These are phyloP conservation scores for Cryptococcus neoformans DNA, from an alignment of 1,284 basidiomycete species.

Conservation along the genomic window DNA sequence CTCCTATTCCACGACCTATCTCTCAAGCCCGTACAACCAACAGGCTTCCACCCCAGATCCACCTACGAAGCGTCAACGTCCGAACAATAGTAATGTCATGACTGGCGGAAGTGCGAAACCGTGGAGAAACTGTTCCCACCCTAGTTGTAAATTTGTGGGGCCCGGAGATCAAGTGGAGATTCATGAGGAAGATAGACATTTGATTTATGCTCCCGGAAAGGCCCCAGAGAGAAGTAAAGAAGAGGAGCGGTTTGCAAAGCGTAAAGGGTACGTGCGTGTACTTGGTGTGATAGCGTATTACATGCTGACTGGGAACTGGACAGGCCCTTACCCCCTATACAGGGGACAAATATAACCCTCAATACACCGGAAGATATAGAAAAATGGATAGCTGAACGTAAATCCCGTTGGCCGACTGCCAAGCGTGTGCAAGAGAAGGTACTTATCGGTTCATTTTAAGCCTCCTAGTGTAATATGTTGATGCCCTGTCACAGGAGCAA, in stretches of 20 bases:
- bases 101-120: conserved; percentile 12
- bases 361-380: conserved; percentile 77
- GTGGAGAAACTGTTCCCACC: conserved; percentile 59
- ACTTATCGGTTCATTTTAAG: conserved; percentile 1
- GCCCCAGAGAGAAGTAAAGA: conserved; percentile 55
- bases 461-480: no score
- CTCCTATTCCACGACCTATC: conserved; percentile 57
- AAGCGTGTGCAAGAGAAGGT: conserved; percentile 68
- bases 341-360: conserved; percentile 72
- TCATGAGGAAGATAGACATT: conserved; percentile 87
- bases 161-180: conserved; percentile 69
- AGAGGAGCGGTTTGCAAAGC: conserved; percentile 59
- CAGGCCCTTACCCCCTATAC: conserved; percentile 58
- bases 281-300: background rate
- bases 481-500: conserved; percentile 51
- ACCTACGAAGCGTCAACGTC: conserved; percentile 15
- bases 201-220: conserved; percentile 66
- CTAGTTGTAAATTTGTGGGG: conserved; percentile 69
- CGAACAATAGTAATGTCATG: background rate
- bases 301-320: background rate
- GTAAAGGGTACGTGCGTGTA: conserved; percentile 55
- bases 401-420: conserved; percentile 73
- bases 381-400: conserved; percentile 83
- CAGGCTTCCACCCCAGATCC: conserved; percentile 1
- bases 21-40: conserved; percentile 1